Conservation (phyloP, 2,329 filamentous ascomycete genomes). For the Paraphoma chrysanthemicola region DNA sequence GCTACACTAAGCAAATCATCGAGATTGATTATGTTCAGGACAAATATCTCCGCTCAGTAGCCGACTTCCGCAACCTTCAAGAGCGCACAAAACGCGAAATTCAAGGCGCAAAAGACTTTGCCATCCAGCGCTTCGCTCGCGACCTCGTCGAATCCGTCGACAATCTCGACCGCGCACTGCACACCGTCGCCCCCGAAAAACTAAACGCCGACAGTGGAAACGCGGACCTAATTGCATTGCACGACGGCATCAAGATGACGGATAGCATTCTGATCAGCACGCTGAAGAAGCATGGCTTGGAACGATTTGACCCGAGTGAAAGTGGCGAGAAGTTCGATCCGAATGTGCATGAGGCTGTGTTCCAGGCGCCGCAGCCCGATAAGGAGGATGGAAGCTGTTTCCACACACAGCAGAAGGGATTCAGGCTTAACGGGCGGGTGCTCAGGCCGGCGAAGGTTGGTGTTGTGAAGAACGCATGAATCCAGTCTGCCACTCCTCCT, state of each 20-base stretch:
- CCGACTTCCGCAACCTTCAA: constrained; percentile 98
- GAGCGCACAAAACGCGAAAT: constrained; percentile 92
- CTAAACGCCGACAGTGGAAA: constrained; percentile 62
- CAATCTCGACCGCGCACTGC: constrained; percentile 93
- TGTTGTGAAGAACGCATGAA: constrained; percentile 81
- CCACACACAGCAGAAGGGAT: constrained; percentile 93
- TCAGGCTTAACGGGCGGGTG: constrained; percentile 88
- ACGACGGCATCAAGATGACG: constrained; percentile 95
- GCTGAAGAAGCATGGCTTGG: constrained; percentile 90
- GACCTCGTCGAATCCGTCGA: constrained; percentile 95
- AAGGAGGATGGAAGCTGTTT: constrained; percentile 93
- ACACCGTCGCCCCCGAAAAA: constrained; percentile 78
- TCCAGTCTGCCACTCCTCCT: neutral
- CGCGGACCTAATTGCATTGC: constrained; percentile 79
- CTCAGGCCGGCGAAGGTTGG: constrained; percentile 94
- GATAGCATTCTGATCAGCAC: constrained; percentile 86
- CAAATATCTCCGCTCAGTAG: constrained; percentile 90
- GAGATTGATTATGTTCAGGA: constrained; percentile 64
- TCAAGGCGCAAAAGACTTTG: constrained; percentile 86
- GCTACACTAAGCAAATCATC: no score
- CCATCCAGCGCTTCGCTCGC: constrained; percentile 91
- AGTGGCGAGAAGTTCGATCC: constrained; percentile 89
- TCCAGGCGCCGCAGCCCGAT: constrained; percentile 85
- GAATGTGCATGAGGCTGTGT: constrained; percentile 94
- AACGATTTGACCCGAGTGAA: constrained; percentile 78